Evolutionary conservation across 768 basidiomycete genomes (phyloP).

Genomic region (Lepiota venenata): DNA sequence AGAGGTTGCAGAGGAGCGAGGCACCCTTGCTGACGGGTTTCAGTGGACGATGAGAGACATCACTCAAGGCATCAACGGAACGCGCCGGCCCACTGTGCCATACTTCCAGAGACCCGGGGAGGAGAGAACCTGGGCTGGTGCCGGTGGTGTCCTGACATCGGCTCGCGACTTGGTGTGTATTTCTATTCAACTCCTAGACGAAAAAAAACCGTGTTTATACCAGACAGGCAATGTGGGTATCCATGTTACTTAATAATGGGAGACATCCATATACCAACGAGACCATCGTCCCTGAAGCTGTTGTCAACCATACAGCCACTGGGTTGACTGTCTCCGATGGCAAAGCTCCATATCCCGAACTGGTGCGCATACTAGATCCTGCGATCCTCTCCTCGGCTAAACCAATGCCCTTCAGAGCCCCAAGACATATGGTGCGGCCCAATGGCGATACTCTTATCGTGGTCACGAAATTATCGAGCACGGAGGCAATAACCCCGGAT

Average conservation of each 20-base stretch:
- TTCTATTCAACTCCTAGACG: neutral
- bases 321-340: conserved; percentile 31
- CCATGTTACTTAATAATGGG: conserved; percentile 37
- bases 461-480: conserved; percentile 42
- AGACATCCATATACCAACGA: conserved; percentile 34
- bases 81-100: conserved; percentile 30
- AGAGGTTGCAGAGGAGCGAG: conserved; percentile 29
- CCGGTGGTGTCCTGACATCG: conserved; percentile 36
- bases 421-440: conserved; percentile 36
- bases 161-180: conserved; percentile 36
- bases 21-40: conserved; percentile 33
- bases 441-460: conserved; percentile 35
- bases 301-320: conserved; percentile 33
- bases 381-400: neutral
- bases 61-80: conserved; percentile 27
- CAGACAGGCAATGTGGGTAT: conserved; percentile 29
- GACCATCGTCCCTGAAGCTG: conserved; percentile 30
- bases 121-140: conserved; percentile 37
- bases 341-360: conserved; percentile 33
- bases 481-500: conserved; percentile 39
- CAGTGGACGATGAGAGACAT: conserved; percentile 31
- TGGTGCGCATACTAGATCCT: conserved; percentile 18
- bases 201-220: neutral
- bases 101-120: conserved; percentile 38
- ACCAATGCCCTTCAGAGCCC: conserved; percentile 24